A percentile compares a stretch with the other conserved stretches of the same genome.
phyloP scores from a whole-genome alignment of 2,329 filamentous ascomycete genomes.

The Trichoderma endophyticum region DNA sequence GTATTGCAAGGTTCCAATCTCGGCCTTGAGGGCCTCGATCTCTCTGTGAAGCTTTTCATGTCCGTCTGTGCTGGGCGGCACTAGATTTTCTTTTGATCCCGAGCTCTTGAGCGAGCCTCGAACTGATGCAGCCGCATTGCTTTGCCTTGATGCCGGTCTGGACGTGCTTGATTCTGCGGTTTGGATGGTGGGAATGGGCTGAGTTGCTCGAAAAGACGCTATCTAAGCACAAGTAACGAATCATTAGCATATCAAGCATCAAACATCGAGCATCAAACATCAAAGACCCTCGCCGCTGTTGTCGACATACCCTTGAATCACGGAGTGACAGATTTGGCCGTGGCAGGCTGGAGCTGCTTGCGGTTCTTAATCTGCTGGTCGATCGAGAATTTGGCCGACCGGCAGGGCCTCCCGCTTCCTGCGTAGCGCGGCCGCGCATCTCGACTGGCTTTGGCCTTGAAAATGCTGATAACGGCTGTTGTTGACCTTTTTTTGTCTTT shows the following conservation, averaged over 20 bases:
- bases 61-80: slow-evolving; percentile 56
- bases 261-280: neutral
- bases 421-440: slow-evolving; percentile 36
- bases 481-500: neutral
- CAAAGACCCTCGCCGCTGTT: neutral
- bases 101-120: slow-evolving; percentile 54
- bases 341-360: slow-evolving; percentile 35
- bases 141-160: slow-evolving; percentile 42
- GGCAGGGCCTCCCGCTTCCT: slow-evolving; percentile 32
- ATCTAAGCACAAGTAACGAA: slow-evolving; percentile 30
- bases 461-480: neutral
- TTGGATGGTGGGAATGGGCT: slow-evolving; percentile 59
- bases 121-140: slow-evolving; percentile 38
- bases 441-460: slow-evolving; percentile 6
- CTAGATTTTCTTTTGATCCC: slow-evolving; percentile 58
- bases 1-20: slow-evolving; percentile 84
- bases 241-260: neutral
- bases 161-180: slow-evolving; percentile 45
- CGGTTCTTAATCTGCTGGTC: slow-evolving; percentile 34
- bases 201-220: slow-evolving; percentile 48
- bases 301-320: slow-evolving; percentile 38
- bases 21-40: slow-evolving; percentile 80
- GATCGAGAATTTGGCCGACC: slow-evolving; percentile 31
- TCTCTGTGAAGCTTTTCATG: slow-evolving; percentile 56
- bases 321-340: slow-evolving; percentile 36